Evolutionary conservation across 495 filamentous ascomycete species (phyloP).

Genomic region (Penicillium lividum): DNA sequence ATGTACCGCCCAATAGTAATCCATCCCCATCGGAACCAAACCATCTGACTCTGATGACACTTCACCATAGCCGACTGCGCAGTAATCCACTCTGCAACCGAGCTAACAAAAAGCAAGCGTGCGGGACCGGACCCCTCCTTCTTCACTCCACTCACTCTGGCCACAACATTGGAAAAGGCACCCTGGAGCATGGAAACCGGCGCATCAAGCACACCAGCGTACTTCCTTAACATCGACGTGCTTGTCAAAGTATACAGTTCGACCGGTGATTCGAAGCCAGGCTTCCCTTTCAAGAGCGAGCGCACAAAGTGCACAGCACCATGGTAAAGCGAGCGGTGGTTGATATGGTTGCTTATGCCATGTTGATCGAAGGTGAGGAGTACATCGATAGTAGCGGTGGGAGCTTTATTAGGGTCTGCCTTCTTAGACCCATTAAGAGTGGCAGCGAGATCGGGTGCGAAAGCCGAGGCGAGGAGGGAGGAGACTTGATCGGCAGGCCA

Average conservation of each 20-base stretch:
- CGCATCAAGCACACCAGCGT: slow-evolving; percentile 72
- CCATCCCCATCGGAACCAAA: slow-evolving; percentile 98
- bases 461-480: slow-evolving; percentile 64
- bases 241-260: slow-evolving; percentile 80
- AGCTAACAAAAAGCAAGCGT: slow-evolving; percentile 69
- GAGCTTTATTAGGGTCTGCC: slow-evolving; percentile 32
- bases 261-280: slow-evolving; percentile 70
- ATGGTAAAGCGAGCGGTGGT: slow-evolving; percentile 84
- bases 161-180: slow-evolving; percentile 39
- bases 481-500: slow-evolving; percentile 75
- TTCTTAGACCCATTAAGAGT: slow-evolving; percentile 21
- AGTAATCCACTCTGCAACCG: slow-evolving; percentile 56
- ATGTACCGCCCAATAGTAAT: slow-evolving; percentile 90
- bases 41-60: slow-evolving; percentile 94
- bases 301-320: slow-evolving; percentile 73
- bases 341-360: slow-evolving; percentile 84
- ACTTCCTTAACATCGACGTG: slow-evolving; percentile 74
- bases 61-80: slow-evolving; percentile 84
- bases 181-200: slow-evolving; percentile 58
- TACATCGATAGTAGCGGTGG: slow-evolving; percentile 68
- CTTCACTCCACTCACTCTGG: slow-evolving; percentile 31
- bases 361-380: slow-evolving; percentile 83
- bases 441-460: slow-evolving; percentile 59
- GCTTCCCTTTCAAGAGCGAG: slow-evolving; percentile 59
- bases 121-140: slow-evolving; percentile 41